phyloP scores from a whole-genome alignment of 805 yeast species.

The Teunomyces lycoperdinae region DNA sequence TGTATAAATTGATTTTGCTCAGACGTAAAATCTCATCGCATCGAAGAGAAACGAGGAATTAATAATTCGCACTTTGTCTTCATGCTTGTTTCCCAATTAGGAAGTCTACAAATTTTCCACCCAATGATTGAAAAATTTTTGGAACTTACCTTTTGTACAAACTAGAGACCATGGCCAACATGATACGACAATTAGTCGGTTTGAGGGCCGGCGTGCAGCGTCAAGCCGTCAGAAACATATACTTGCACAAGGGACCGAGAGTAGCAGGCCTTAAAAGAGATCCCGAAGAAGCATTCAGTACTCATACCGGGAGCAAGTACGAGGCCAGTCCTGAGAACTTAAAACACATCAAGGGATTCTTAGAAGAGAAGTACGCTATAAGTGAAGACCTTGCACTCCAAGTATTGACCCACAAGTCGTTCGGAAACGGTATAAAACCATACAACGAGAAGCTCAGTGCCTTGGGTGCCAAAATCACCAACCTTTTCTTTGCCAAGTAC shows the following conservation, averaged over 20 bases:
- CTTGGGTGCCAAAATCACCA: constrained; percentile 64
- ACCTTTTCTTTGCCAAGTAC: constrained; percentile 45
- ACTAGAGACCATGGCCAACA: constrained; percentile 6
- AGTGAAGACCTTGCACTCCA: constrained; percentile 68
- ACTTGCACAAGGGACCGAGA: constrained; percentile 50
- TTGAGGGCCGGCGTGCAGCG: constrained; percentile 4
- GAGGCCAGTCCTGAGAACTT: constrained; percentile 51
- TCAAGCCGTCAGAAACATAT: constrained; percentile 24
- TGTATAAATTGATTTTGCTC: neutral
- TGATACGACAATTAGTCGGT: constrained; percentile 13
- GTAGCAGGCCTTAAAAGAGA: constrained; percentile 71
- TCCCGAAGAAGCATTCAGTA: constrained; percentile 49
- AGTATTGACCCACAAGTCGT: constrained; percentile 88
- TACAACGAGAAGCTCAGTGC: constrained; percentile 82
- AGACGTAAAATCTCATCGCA: constrained; percentile 6
- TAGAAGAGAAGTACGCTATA: constrained; percentile 48
- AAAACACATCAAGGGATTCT: constrained; percentile 45
- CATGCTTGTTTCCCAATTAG: neutral
- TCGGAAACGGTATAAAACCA: constrained; percentile 87
- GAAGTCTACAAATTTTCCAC: constrained; percentile 4
- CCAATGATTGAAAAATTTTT: constrained; percentile 4
- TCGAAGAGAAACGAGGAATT: neutral
- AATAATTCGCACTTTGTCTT: neutral
- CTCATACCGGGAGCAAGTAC: constrained; percentile 42
- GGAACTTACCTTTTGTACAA: neutral